phyloP scores from a whole-genome alignment of 1,284 basidiomycete genomes.

The Ustilago hordei region DNA sequence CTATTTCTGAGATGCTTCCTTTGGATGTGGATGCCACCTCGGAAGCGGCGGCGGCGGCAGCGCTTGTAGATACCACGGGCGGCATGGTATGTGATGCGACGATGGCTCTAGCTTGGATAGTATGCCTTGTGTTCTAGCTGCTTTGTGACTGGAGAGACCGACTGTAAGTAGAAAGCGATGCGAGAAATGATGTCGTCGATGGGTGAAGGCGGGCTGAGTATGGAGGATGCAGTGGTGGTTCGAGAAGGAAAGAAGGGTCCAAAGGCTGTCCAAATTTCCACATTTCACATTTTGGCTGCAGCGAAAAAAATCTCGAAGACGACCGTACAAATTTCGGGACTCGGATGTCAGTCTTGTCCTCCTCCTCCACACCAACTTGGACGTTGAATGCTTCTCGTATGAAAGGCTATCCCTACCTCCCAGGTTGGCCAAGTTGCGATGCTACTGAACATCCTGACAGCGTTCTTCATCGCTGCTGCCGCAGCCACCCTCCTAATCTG shows the following conservation, averaged over 20 bases:
- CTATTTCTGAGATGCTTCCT: slow-evolving; percentile 12
- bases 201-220: neutral
- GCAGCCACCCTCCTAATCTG: slow-evolving; percentile 16
- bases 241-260: slow-evolving; percentile 22
- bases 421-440: neutral
- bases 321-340: slow-evolving; percentile 22
- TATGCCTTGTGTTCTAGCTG: no score
- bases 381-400: neutral
- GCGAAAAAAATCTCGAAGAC: slow-evolving; percentile 7
- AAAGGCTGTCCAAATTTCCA: slow-evolving; percentile 18
- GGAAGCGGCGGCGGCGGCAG: slow-evolving; percentile 5
- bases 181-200: neutral
- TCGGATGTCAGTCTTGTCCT: slow-evolving; percentile 4
- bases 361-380: slow-evolving; percentile 7
- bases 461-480: slow-evolving; percentile 16
- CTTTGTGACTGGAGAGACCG: no score
- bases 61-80: slow-evolving; percentile 20
- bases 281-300: neutral
- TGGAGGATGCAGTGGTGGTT: neutral
- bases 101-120: no score
- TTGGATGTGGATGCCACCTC: slow-evolving; percentile 6
- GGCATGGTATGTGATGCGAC: slow-evolving; percentile 14
- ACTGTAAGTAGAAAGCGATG: no score
- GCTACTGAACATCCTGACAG: slow-evolving; percentile 27
- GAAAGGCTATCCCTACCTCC: neutral